phyloP scores from a whole-genome alignment of 148 eudicot species.

The Bassia scoparia region DNA sequence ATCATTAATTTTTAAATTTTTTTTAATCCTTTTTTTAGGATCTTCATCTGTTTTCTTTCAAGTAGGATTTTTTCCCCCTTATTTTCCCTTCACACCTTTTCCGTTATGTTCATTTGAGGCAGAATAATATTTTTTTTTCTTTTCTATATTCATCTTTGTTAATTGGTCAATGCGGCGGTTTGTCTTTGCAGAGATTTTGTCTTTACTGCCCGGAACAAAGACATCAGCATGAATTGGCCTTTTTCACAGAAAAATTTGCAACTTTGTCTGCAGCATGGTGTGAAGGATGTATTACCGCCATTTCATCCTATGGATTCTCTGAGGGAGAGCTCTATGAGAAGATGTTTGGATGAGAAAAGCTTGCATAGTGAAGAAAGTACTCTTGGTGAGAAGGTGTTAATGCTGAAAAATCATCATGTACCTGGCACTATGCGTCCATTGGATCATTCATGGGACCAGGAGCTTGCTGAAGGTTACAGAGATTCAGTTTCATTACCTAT shows the following conservation, averaged over 20 bases:
- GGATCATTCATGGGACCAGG: slow-evolving; percentile 24
- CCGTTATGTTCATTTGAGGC: background rate
- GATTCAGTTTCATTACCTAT: slow-evolving; percentile 33
- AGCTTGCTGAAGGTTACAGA: slow-evolving; percentile 27
- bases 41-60: background rate
- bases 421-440: slow-evolving; percentile 10
- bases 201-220: slow-evolving; percentile 56
- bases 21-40: background rate
- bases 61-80: background rate
- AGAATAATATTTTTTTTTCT: background rate
- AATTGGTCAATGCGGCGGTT: slow-evolving; percentile 17
- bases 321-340: slow-evolving; percentile 28
- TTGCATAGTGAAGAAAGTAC: slow-evolving; percentile 37
- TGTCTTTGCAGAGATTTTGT: slow-evolving; percentile 67
- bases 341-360: slow-evolving; percentile 32
- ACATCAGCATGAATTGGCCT: slow-evolving; percentile 75
- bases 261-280: slow-evolving; percentile 64
- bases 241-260: slow-evolving; percentile 68
- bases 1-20: too few species aligned
- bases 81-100: background rate
- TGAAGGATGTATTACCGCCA: slow-evolving; percentile 74
- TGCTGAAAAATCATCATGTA: slow-evolving; percentile 21
- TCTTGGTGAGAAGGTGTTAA: slow-evolving; percentile 27
- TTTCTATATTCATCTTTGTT: background rate
- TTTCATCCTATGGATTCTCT: slow-evolving; percentile 50